Evolutionary conservation across 768 basidiomycete genomes (phyloP).

Genomic region (Leccinellum albellum): DNA sequence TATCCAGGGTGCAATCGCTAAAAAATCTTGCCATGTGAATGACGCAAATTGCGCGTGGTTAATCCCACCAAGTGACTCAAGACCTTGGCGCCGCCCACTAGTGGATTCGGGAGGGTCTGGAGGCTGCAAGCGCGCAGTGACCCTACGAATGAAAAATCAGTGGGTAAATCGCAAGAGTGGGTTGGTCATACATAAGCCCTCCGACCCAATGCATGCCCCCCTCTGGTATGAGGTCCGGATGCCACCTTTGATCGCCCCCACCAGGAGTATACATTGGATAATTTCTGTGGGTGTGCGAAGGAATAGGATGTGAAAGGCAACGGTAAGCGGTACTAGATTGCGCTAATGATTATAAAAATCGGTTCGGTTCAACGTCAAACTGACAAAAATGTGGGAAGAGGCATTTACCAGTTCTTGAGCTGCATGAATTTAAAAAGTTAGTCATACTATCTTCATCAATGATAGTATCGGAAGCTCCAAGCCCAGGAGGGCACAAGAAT

Average conservation of each 20-base stretch:
- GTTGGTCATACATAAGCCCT: conserved; percentile 53
- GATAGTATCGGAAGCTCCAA: conserved; percentile 33
- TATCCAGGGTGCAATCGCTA: conserved; percentile 78
- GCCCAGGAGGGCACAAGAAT: conserved; percentile 68
- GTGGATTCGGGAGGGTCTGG: conserved; percentile 39
- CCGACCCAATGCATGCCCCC: conserved; percentile 73
- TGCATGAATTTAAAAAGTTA: conserved; percentile 3
- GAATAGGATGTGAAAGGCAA: conserved; percentile 53
- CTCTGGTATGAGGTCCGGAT: conserved; percentile 48
- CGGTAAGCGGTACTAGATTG: conserved; percentile 30
- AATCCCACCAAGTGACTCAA: conserved; percentile 44
- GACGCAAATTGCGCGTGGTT: conserved; percentile 63
- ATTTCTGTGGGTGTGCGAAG: conserved; percentile 49
- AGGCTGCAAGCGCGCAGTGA: conserved; percentile 57
- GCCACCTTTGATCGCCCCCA: conserved; percentile 65
- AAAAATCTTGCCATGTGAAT: conserved; percentile 65
- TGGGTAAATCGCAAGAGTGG: background rate
- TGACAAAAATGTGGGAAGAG: background rate
- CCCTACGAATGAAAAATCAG: conserved; percentile 38
- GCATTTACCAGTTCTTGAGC: conserved; percentile 2
- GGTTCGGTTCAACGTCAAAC: background rate
- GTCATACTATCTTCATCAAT: background rate
- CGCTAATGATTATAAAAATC: background rate
- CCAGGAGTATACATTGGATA: conserved; percentile 76
- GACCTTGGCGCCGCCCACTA: conserved; percentile 41